Evolutionary conservation across 768 basidiomycete species (phyloP).

Genomic region (Calocybe gangraenosa): DNA sequence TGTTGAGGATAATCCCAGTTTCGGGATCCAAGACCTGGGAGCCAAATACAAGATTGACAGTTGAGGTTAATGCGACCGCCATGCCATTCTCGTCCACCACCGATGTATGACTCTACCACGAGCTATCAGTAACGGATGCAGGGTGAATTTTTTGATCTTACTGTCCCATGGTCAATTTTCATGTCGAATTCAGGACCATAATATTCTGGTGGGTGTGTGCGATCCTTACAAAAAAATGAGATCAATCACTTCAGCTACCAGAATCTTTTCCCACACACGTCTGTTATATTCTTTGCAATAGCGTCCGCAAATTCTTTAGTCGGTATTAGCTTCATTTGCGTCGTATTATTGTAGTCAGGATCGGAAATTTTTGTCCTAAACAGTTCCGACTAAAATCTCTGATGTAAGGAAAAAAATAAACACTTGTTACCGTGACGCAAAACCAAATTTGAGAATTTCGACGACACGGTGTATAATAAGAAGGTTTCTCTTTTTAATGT

Average conservation of each 20-base stretch:
- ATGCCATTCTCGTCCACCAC: constrained; percentile 82
- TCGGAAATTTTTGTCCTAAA: constrained; percentile 80
- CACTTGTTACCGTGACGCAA: constrained; percentile 39
- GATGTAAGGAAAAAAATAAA: not conserved
- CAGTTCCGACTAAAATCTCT: not conserved
- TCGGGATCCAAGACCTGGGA: constrained; percentile 81
- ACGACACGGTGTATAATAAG: constrained; percentile 76
- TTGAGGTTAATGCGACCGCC: constrained; percentile 83
- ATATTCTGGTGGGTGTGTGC: constrained; percentile 76
- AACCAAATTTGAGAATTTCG: constrained; percentile 79
- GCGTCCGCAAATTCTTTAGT: constrained; percentile 63
- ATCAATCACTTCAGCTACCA: not conserved
- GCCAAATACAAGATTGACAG: constrained; percentile 88
- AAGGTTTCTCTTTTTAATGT: constrained; percentile 47
- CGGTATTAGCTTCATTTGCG: constrained; percentile 58
- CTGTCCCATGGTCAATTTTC: constrained; percentile 83
- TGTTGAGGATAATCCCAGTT: constrained; percentile 87
- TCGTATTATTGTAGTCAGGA: constrained; percentile 55
- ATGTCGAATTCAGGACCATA: constrained; percentile 83
- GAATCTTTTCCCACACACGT: constrained; percentile 45
- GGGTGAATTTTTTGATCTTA: constrained; percentile 25
- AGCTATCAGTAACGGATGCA: constrained; percentile 1
- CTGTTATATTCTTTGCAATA: constrained; percentile 70
- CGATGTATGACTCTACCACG: constrained; percentile 77
- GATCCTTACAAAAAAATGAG: constrained; percentile 46